Percentiles rank a stretch among this genome's conserved stretches.
Evolutionary conservation across 1,284 basidiomycete species (phyloP).

Genomic region (Exobasidium rhododendri): DNA sequence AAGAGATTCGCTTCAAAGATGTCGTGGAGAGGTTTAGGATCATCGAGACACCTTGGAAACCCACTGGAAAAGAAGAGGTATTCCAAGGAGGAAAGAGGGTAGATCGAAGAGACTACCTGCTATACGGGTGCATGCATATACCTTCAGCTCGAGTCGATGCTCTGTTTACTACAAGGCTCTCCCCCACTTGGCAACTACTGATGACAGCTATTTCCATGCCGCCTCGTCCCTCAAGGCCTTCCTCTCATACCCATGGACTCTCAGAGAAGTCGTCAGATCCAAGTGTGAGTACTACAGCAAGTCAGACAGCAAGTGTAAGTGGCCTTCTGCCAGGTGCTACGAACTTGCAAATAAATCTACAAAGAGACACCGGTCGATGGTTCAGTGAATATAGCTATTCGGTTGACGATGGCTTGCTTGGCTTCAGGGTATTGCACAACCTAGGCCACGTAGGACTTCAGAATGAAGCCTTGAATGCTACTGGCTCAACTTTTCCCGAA

Average conservation of each 20-base stretch:
- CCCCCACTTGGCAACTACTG: slow-evolving; percentile 56
- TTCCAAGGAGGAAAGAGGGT: slow-evolving; percentile 74
- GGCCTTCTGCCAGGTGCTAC: slow-evolving; percentile 30
- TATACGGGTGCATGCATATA: slow-evolving; percentile 88
- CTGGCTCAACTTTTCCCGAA: not conserved
- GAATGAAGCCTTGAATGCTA: not conserved
- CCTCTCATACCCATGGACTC: not conserved
- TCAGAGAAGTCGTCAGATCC: not conserved
- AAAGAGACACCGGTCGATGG: slow-evolving; percentile 88
- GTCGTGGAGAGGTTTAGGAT: slow-evolving; percentile 67
- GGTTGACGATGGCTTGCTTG: slow-evolving; percentile 88
- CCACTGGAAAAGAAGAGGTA: slow-evolving; percentile 70
- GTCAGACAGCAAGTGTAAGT: slow-evolving; percentile 2
- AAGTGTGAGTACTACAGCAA: not conserved
- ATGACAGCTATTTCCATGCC: slow-evolving; percentile 49
- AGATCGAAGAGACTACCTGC: slow-evolving; percentile 74
- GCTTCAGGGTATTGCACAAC: slow-evolving; percentile 83
- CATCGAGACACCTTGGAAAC: slow-evolving; percentile 73
- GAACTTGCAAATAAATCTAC: slow-evolving; percentile 73
- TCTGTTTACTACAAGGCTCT: slow-evolving; percentile 75
- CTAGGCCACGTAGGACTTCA: slow-evolving; percentile 61
- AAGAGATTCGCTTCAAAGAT: slow-evolving; percentile 75
- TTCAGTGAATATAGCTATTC: slow-evolving; percentile 93
- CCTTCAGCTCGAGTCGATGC: slow-evolving; percentile 84
- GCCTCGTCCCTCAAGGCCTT: slow-evolving; percentile 18